Evolutionary conservation across 495 filamentous ascomycete species (phyloP), one percentile per base, ranked within the genome.

Genomic region (Pyrenula aspistea): DNA sequence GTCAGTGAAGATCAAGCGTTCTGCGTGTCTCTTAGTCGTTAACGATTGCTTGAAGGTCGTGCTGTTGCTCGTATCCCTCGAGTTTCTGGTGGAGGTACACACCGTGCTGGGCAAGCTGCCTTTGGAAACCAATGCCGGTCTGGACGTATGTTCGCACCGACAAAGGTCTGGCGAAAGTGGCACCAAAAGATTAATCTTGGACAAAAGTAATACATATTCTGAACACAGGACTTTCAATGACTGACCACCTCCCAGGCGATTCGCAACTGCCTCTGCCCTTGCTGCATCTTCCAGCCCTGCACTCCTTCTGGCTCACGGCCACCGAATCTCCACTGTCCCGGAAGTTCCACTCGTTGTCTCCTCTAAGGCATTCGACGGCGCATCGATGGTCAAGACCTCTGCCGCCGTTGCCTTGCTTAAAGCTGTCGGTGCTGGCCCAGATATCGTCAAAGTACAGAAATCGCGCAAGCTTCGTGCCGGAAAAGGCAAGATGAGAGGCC

Each of bases 111-210:
- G 79, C 93, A 98, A 80, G 93, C 93, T 77, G 93, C 93, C 63
- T 98, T 98, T 78, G 93, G 93, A 86, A 98, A 98, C 86, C 84
- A 87, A 90, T 98, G 93, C 80, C 91, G 93, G 74, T 95, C 92
- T 68, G 93, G 93, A 77, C 94, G 93, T 77, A 98, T 98, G 94
- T 98, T 98, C 80, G 93, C 93, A 61, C 93, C 93, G 62, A 98
- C 93, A 76, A 97, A 97, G 85, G 88, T 96, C 79, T 98, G 93
- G 93, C 82, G 93, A 70, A 97, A 96, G 82, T 98, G 94, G 94
- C 94, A 98, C 82, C 88, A 96, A 79, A 98, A 97, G 88, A 82
- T 98, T 86, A 96, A 94, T 83, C 83, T 93, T 70, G 84, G 83
- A 71, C 92, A 98, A 84, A 93, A 89, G 88, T 91, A 74, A 68